Percentiles rank a stretch among this genome's conserved stretches.
These are phyloP conservation scores for Apophysomyces elegans DNA, from an alignment of 371 early-diverging fungal genomes.

Conservation along the genomic window DNA sequence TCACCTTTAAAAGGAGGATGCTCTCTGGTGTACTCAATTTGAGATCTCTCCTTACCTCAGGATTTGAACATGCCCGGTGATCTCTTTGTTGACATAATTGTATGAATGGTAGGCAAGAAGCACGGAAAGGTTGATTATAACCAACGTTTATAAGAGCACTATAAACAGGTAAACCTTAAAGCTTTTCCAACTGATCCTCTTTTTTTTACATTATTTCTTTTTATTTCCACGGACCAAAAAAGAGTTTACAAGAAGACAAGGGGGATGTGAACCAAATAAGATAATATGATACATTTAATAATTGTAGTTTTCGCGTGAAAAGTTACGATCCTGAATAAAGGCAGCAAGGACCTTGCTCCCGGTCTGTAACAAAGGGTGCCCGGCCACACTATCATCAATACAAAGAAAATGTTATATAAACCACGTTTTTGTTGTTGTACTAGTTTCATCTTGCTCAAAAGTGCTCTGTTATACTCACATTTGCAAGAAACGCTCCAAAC, in stretches of 20 bases:
- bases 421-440: background rate
- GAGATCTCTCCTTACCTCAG: too few species aligned
- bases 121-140: too few species aligned
- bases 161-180: background rate
- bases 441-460: conserved; percentile 1
- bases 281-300: conserved; percentile 43
- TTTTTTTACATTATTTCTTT: background rate
- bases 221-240: background rate
- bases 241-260: background rate
- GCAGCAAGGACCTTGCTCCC: conserved; percentile 94
- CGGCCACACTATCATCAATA: conserved; percentile 72
- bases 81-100: too few species aligned
- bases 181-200: background rate
- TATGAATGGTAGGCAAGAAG: too few species aligned
- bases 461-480: conserved; percentile 66
- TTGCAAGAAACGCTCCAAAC: conserved; percentile 94
- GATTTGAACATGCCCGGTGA: too few species aligned
- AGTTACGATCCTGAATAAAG: conserved; percentile 94
- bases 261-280: conserved; percentile 1
- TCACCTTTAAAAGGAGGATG: too few species aligned
- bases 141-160: too few species aligned
- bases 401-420: background rate
- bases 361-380: conserved; percentile 97
- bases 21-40: too few species aligned
- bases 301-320: conserved; percentile 76